Percentiles rank a stretch among this genome's conserved stretches.
These are phyloP conservation scores for Coelastrella sp. DNA, from an alignment of 139 green algal species.

Conservation along the genomic window DNA sequence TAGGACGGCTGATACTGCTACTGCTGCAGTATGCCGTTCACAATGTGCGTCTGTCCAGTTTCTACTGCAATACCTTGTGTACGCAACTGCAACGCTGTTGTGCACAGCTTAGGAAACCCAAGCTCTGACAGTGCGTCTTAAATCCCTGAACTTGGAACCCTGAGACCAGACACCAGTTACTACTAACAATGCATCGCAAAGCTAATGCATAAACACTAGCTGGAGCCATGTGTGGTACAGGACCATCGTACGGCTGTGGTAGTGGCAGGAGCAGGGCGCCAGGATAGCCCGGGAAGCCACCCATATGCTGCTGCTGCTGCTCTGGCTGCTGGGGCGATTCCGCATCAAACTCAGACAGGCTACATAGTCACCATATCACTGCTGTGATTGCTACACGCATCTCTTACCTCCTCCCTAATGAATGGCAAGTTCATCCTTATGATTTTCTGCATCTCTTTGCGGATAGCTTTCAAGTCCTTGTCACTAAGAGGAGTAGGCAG, in stretches of 20 bases:
- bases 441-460: slow-evolving; percentile 96
- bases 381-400: not conserved
- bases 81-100: too few species aligned
- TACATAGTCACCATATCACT: too few species aligned
- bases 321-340: not conserved
- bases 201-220: too few species aligned
- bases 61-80: too few species aligned
- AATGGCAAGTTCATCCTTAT: slow-evolving; percentile 87
- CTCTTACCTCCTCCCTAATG: slow-evolving; percentile 82
- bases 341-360: not conserved
- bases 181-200: too few species aligned
- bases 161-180: too few species aligned
- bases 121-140: too few species aligned
- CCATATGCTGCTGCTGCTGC: slow-evolving; percentile 14
- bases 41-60: too few species aligned
- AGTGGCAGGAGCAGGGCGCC: not conserved
- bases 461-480: slow-evolving; percentile 94
- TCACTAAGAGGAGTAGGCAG: slow-evolving; percentile 83
- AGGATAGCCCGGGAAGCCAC: not conserved
- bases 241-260: not conserved
- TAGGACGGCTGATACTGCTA: too few species aligned
- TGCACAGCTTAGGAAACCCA: too few species aligned
- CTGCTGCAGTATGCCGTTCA: too few species aligned
- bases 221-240: not conserved
- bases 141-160: too few species aligned